These are phyloP conservation scores for Colletotrichum paranaense DNA, from an alignment of 2,329 filamentous ascomycete genomes.

Conservation along the genomic window DNA sequence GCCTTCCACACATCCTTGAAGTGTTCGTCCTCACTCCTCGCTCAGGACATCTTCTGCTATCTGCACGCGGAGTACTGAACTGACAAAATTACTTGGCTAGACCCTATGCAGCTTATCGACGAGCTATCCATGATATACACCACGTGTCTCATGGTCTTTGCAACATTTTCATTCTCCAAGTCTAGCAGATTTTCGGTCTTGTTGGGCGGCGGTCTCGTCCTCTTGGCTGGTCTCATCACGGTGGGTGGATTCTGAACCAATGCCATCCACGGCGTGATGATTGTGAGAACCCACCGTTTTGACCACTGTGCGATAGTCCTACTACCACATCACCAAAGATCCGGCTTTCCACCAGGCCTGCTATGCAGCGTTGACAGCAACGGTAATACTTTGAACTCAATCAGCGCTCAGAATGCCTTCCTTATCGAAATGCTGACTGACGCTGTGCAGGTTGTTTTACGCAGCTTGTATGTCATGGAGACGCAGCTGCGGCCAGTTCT, in stretches of 20 bases:
- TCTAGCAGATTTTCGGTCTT: constrained; percentile 60
- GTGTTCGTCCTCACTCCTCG: constrained; percentile 52
- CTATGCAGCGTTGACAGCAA: constrained; percentile 77
- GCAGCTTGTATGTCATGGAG: constrained; percentile 82
- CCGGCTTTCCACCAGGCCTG: constrained; percentile 86
- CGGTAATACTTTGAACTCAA: constrained; percentile 40
- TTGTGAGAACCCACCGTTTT: not conserved
- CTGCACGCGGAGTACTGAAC: not conserved
- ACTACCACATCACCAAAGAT: constrained; percentile 84
- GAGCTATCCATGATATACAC: constrained; percentile 72
- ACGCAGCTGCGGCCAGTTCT: constrained; percentile 57
- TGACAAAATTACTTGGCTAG: constrained; percentile 43
- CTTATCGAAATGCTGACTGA: not conserved
- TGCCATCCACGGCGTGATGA: not conserved
- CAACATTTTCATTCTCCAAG: constrained; percentile 79
- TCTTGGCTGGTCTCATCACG: constrained; percentile 76
- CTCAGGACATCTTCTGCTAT: not conserved
- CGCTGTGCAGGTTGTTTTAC: constrained; percentile 65
- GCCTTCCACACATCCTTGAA: constrained; percentile 68
- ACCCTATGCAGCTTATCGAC: constrained; percentile 70
- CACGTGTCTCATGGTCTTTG: constrained; percentile 67
- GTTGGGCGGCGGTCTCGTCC: constrained; percentile 67
- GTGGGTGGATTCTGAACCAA: constrained; percentile 55
- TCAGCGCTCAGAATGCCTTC: not conserved
- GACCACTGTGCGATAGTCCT: constrained; percentile 37